Evolutionary conservation across 108 stramenopile species (phyloP).

Genomic region (Nitzschia inconspicua): DNA sequence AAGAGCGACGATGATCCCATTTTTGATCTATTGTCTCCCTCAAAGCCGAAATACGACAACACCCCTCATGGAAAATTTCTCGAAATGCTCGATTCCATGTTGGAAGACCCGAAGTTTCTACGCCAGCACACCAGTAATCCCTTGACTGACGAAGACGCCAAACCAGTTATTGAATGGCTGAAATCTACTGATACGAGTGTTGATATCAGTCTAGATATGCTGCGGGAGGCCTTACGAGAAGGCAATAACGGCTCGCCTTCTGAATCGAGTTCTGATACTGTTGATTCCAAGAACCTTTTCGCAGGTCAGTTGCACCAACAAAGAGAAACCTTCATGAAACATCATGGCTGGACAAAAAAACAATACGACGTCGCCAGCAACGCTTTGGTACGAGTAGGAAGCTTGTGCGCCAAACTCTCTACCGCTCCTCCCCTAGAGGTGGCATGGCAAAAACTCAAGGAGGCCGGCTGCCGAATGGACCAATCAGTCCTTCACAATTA

Average conservation of each 20-base stretch:
- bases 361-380: constrained; percentile 18
- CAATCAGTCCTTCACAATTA: constrained; percentile 51
- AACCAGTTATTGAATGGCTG: constrained; percentile 28
- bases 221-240: no score
- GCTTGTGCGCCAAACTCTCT: constrained; percentile 57
- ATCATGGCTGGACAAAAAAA: constrained; percentile 19
- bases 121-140: constrained; percentile 1
- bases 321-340: constrained; percentile 1
- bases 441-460: constrained; percentile 69
- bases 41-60: constrained; percentile 13
- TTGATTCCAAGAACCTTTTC: no score
- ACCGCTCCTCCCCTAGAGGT: constrained; percentile 46
- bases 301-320: constrained; percentile 11
- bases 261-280: no score
- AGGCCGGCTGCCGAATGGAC: constrained; percentile 47
- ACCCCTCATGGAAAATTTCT: constrained; percentile 28
- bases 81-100: constrained; percentile 18
- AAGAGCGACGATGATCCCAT: no score
- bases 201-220: no score
- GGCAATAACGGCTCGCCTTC: no score
- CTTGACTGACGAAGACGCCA: not conserved
- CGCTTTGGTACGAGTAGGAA: constrained; percentile 38
- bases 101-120: constrained; percentile 11
- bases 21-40: constrained; percentile 7
- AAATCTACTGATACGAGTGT: no score